phyloP scores from a whole-genome alignment of 2,329 filamentous ascomycete genomes.

The Fusarium sacchari region DNA sequence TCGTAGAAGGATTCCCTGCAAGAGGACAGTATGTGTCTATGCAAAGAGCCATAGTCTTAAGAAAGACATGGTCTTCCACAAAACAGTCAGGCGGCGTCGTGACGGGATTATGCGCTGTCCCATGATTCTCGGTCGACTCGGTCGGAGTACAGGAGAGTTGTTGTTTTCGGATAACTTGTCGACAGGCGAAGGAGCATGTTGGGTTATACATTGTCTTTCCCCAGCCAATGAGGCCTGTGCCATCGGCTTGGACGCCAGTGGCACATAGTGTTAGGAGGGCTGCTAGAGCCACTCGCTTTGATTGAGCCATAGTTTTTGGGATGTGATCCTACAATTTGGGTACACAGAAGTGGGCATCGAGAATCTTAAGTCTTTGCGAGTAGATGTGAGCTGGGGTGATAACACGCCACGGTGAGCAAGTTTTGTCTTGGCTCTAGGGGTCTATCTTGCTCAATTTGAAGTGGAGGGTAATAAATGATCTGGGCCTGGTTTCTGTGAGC shows the following conservation, averaged over 20 bases:
- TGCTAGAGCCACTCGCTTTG: neutral
- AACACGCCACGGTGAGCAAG: neutral
- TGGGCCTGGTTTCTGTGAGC: neutral
- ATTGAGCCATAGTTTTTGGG: neutral
- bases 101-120: conserved; percentile 36
- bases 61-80: conserved; percentile 43
- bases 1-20: conserved; percentile 30
- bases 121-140: conserved; percentile 30
- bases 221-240: conserved; percentile 48
- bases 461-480: neutral
- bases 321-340: neutral
- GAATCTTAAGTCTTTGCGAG: neutral
- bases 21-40: conserved; percentile 47
- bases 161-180: conserved; percentile 41
- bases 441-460: neutral
- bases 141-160: conserved; percentile 47
- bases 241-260: conserved; percentile 19
- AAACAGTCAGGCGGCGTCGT: conserved; percentile 45
- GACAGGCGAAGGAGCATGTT: conserved; percentile 50
- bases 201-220: conserved; percentile 49
- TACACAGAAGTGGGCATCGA: neutral
- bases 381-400: too few relatives aligned
- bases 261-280: neutral
- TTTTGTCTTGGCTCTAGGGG: neutral
- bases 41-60: conserved; percentile 49